Percentiles rank a stretch among this genome's conserved stretches.
phyloP scores from a whole-genome alignment of 2,329 filamentous ascomycete species.

The Colletotrichum cuscutae region DNA sequence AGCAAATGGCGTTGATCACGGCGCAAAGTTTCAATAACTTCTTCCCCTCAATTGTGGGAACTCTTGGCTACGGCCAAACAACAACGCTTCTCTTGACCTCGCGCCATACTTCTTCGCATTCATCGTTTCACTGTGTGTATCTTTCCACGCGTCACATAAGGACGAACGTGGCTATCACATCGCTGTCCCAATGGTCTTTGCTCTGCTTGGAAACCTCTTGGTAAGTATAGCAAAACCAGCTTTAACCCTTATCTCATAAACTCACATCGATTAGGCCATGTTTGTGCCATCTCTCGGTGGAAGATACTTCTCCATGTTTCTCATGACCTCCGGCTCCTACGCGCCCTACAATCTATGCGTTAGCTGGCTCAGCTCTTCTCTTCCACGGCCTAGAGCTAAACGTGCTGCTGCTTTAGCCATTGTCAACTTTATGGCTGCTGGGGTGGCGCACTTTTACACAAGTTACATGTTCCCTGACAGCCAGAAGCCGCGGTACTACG shows the following conservation, averaged over 20 bases:
- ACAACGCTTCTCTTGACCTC: constrained; percentile 65
- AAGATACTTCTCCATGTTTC: constrained; percentile 38
- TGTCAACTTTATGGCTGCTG: constrained; percentile 43
- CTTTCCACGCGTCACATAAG: constrained; percentile 69
- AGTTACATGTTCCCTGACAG: constrained; percentile 44
- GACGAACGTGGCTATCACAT: constrained; percentile 73
- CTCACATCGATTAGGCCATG: constrained; percentile 6
- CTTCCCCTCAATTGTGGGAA: constrained; percentile 63
- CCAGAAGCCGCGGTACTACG: constrained; percentile 43
- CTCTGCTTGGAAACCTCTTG: constrained; percentile 46
- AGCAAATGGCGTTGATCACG: constrained; percentile 39
- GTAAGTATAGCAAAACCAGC: neutral
- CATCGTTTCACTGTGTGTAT: constrained; percentile 66
- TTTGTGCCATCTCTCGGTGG: constrained; percentile 26
- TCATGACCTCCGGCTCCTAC: constrained; percentile 45
- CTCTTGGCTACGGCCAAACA: constrained; percentile 64
- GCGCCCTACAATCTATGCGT: constrained; percentile 46
- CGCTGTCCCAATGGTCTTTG: constrained; percentile 55
- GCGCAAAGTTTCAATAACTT: constrained; percentile 49
- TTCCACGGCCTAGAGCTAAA: constrained; percentile 47
- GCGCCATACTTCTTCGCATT: constrained; percentile 64
- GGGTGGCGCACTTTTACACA: constrained; percentile 43
- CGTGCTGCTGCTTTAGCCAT: constrained; percentile 47
- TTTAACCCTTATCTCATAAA: neutral
- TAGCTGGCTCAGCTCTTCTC: constrained; percentile 44